Evolutionary conservation across 495 filamentous ascomycete genomes (phyloP), one percentile per base, ranked within the genome.

Genomic region (Darksidea phi): DNA sequence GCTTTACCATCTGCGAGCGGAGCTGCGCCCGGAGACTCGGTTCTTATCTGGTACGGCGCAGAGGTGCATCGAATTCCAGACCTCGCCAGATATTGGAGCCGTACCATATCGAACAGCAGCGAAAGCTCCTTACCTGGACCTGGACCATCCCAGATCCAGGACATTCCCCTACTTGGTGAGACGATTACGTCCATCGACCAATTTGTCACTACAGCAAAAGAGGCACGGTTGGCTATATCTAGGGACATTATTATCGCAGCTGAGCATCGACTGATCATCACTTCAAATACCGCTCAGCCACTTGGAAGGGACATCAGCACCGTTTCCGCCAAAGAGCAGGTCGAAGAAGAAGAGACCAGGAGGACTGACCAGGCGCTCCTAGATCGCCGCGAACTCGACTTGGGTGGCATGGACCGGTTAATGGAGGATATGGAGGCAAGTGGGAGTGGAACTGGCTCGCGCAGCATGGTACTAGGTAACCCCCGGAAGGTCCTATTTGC

Each of bases 11-110:
- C 54, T 7, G 41, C 66, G 2, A 47, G 36, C 48, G 67, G 67
- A n/a, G 59, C 21, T 12, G 61, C 61, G 28, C 25, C 53, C 10
- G 73, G 75, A 54, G 76, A 77, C 45, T 71, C 70, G 6, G 62
- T 77, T 11, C 36, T 77, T 18, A 58, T 78, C 18, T 76, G 74
- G 73, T 74, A 73, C 51, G 70, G 67, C 57, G 50, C 63, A 18
- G 71, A 67, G 13, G 64, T 73, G 43, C 73, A 71, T 51, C 60
- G 59, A 17, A 73, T 78, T 13, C 53, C 74, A 1, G 71, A 69
- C 56, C 54, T 77, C 5, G 57, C 54, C 50, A 47, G 64, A 13
- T 75, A 69, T 67, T 75, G 71, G 70, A 52, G 71, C 21, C 73
- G 74, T 12, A 69, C 57, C 21, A 66, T 47, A 37, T 45, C 59